These are phyloP conservation scores for Hygrophoropsis aurantiaca DNA, from an alignment of 768 basidiomycete genomes.

Conservation along the genomic window DNA sequence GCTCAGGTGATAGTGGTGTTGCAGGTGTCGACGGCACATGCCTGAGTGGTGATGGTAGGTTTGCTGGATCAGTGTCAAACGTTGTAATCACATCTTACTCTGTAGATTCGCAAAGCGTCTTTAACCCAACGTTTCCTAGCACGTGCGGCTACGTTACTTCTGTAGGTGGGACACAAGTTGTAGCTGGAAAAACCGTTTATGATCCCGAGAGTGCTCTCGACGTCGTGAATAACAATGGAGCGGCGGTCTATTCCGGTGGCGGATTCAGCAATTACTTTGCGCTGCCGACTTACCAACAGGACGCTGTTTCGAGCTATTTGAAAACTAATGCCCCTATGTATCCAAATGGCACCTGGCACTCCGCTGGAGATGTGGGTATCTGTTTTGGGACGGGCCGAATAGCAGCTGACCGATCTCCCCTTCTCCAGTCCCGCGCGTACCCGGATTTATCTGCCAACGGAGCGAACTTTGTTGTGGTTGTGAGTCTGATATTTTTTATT, in stretches of 20 bases:
- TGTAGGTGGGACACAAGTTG: conserved; percentile 31
- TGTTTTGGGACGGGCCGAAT: no score
- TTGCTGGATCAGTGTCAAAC: no score
- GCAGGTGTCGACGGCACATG: conserved; percentile 9
- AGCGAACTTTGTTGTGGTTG: conserved; percentile 29
- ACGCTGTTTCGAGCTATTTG: conserved; percentile 48
- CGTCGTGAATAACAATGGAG: conserved; percentile 46
- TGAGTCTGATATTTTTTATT: conserved; percentile 4
- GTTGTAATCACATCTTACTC: no score
- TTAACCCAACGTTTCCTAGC: conserved; percentile 28
- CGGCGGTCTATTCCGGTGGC: conserved; percentile 59
- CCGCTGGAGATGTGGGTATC: conserved; percentile 36
- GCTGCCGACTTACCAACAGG: conserved; percentile 50
- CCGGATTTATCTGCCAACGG: conserved; percentile 62
- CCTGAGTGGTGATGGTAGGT: conserved; percentile 6
- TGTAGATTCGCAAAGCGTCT: conserved; percentile 8
- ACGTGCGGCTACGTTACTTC: conserved; percentile 24
- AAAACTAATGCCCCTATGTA: conserved; percentile 40
- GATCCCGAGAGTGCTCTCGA: conserved; percentile 45
- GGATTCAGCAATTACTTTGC: conserved; percentile 55
- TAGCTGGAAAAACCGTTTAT: conserved; percentile 22
- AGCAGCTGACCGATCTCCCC: conserved; percentile 28
- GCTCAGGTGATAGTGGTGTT: conserved; percentile 17
- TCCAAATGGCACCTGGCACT: conserved; percentile 42
- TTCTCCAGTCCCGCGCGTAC: conserved; percentile 50